phyloP scores from a whole-genome alignment of 805 yeast genomes.

The Zygoascus bituminiphila region DNA sequence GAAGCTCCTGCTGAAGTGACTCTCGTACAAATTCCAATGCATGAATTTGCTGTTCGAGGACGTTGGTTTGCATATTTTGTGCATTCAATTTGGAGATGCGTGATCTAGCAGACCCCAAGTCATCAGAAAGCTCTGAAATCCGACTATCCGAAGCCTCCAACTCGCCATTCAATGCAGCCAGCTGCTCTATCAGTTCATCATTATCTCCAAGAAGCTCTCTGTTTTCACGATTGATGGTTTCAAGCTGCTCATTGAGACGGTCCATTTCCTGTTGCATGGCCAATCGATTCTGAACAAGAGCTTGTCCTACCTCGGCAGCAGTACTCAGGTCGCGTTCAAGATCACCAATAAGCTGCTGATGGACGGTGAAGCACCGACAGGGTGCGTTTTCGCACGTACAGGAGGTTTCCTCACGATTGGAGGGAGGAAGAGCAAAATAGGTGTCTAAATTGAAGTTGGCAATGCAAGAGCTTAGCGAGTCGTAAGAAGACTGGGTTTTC shows the following conservation, averaged over 20 bases:
- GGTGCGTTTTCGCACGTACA: conserved; percentile 3
- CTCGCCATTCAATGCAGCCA: conserved; percentile 8
- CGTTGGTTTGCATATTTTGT: conserved; percentile 10
- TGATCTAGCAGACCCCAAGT: conserved; percentile 9
- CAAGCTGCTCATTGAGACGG: conserved; percentile 5
- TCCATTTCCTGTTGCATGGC: conserved; percentile 11
- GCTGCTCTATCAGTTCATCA: conserved; percentile 11
- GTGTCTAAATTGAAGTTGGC: neutral
- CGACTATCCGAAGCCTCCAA: conserved; percentile 11
- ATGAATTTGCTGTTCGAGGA: conserved; percentile 13
- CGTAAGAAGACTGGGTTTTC: neutral
- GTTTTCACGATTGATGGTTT: conserved; percentile 8
- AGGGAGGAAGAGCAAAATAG: neutral
- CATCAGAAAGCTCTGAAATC: conserved; percentile 8
- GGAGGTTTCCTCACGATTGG: neutral
- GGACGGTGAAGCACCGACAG: conserved; percentile 12
- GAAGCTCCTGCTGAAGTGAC: conserved; percentile 13
- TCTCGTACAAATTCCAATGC: conserved; percentile 13
- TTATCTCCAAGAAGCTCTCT: conserved; percentile 9
- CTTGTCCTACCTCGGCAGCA: conserved; percentile 20
- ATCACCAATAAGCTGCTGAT: conserved; percentile 5
- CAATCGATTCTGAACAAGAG: conserved; percentile 10
- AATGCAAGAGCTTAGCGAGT: neutral
- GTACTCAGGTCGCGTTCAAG: conserved; percentile 13
- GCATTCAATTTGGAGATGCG: conserved; percentile 12